phyloP scores from a whole-genome alignment of 768 basidiomycete genomes.

The Pleurotus tuber-regium region DNA sequence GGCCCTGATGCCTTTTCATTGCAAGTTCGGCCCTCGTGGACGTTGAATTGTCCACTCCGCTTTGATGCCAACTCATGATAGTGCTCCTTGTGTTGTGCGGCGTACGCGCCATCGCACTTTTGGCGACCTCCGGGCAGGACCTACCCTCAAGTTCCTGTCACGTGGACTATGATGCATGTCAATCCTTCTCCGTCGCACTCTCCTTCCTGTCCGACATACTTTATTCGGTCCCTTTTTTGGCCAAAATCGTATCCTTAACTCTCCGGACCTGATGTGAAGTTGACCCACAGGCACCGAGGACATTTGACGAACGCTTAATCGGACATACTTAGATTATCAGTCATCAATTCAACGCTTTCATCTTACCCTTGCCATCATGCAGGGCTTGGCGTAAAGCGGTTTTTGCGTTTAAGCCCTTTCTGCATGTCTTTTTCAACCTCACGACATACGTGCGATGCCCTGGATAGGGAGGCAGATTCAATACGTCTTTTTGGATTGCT shows the following conservation, averaged over 20 bases:
- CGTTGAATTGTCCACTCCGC: constrained; percentile 3
- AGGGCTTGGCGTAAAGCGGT: constrained; percentile 1
- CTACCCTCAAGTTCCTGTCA: background rate
- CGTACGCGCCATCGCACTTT: no score
- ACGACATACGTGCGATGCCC: background rate
- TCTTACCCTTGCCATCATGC: background rate
- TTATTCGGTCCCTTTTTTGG: background rate
- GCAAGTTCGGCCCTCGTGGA: constrained; percentile 3
- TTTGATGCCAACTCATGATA: constrained; percentile 7
- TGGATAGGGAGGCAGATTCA: background rate
- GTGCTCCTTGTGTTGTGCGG: constrained; percentile 2
- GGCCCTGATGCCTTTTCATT: constrained; percentile 2
- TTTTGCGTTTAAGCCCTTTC: background rate
- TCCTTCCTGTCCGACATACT: background rate
- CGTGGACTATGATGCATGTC: background rate
- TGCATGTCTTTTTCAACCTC: background rate
- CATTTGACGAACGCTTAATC: background rate
- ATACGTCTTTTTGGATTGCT: background rate
- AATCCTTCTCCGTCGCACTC: background rate
- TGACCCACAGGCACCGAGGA: constrained; percentile 8
- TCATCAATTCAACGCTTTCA: background rate
- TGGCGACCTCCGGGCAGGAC: background rate
- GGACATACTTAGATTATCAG: constrained; percentile 6
- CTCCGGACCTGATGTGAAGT: background rate
- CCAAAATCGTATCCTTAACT: background rate